A percentile compares a stretch with the other conserved stretches of the same genome.
Evolutionary conservation across 23 red algal species (phyloP).

Genomic region (Agarophyton chilense): DNA sequence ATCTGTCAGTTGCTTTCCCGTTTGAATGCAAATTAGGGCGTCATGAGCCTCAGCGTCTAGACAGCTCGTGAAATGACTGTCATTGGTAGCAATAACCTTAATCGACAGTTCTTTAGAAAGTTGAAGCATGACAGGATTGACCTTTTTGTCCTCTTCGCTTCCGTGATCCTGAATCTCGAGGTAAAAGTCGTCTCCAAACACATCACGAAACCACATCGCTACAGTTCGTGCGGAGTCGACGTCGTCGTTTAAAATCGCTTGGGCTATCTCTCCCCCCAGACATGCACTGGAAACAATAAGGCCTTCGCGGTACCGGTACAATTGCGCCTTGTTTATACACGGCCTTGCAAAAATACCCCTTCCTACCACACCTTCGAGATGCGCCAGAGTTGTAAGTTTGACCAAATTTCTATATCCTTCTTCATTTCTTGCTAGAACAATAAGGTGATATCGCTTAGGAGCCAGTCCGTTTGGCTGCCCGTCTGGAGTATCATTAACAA

Average conservation of each 20-base stretch:
- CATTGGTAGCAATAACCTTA: slow-evolving; percentile 90
- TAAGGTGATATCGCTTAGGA: slow-evolving; percentile 83
- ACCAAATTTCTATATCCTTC: slow-evolving; percentile 86
- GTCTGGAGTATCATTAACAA: slow-evolving; percentile 56
- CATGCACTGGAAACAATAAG: slow-evolving; percentile 89
- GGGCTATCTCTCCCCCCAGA: slow-evolving; percentile 91
- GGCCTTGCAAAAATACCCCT: slow-evolving; percentile 86
- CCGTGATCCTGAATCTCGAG: slow-evolving; percentile 98
- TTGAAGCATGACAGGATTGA: slow-evolving; percentile 63
- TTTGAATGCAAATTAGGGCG: slow-evolving; percentile 93
- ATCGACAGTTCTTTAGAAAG: slow-evolving; percentile 73
- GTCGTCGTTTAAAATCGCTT: slow-evolving; percentile 62
- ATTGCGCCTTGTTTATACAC: slow-evolving; percentile 87
- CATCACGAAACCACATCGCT: slow-evolving; percentile 92
- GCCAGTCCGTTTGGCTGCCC: slow-evolving; percentile 1
- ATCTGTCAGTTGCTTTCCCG: slow-evolving; percentile 82
- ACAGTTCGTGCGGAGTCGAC: slow-evolving; percentile 65
- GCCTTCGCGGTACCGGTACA: slow-evolving; percentile 85
- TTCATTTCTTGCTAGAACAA: slow-evolving; percentile 92
- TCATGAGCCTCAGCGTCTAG: slow-evolving; percentile 89
- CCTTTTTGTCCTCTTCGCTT: slow-evolving; percentile 73
- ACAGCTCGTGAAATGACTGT: slow-evolving; percentile 91
- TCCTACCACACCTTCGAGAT: slow-evolving; percentile 78
- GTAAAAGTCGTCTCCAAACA: slow-evolving; percentile 93
- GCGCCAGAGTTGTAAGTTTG: slow-evolving; percentile 82